These are phyloP conservation scores for Carex littledalei DNA, from an alignment of 176 grass and related monocot species.

Conservation along the genomic window DNA sequence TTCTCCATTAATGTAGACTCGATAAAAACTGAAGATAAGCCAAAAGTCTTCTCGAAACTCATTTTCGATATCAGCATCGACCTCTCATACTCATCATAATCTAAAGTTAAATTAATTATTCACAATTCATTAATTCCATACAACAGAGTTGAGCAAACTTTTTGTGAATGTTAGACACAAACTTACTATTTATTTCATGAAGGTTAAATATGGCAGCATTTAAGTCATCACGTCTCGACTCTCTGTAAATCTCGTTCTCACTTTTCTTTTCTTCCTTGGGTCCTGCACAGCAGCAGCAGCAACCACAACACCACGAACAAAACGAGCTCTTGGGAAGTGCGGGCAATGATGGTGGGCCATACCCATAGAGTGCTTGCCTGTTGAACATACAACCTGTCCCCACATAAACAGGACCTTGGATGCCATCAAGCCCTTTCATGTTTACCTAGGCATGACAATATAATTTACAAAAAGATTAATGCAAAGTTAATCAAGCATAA, in stretches of 20 bases:
- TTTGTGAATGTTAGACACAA: neutral
- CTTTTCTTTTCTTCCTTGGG: constrained; percentile 71
- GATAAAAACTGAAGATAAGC: constrained; percentile 82
- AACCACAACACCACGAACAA: constrained; percentile 87
- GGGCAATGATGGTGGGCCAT: constrained; percentile 89
- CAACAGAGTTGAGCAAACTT: constrained; percentile 3
- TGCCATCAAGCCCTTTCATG: constrained; percentile 99
- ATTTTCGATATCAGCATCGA: constrained; percentile 91
- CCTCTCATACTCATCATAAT: constrained; percentile 85
- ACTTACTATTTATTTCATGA: constrained; percentile 91
- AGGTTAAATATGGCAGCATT: constrained; percentile 95
- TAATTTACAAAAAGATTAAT: constrained; percentile 1
- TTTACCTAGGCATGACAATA: constrained; percentile 61
- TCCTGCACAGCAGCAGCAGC: constrained; percentile 35
- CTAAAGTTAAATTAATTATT: constrained; percentile 33
- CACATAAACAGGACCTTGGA: constrained; percentile 98
- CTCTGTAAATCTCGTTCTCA: constrained; percentile 73
- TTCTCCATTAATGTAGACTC: constrained; percentile 97
- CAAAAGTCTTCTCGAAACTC: constrained; percentile 95
- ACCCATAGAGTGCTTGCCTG: constrained; percentile 91
- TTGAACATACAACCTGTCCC: constrained; percentile 99
- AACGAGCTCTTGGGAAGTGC: constrained; percentile 74
- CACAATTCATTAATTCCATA: neutral
- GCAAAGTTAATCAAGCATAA: neutral
- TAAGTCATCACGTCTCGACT: constrained; percentile 73